Conservation (phyloP, 2,329 filamentous ascomycete genomes). For the Cucurbitaria berberidis region DNA sequence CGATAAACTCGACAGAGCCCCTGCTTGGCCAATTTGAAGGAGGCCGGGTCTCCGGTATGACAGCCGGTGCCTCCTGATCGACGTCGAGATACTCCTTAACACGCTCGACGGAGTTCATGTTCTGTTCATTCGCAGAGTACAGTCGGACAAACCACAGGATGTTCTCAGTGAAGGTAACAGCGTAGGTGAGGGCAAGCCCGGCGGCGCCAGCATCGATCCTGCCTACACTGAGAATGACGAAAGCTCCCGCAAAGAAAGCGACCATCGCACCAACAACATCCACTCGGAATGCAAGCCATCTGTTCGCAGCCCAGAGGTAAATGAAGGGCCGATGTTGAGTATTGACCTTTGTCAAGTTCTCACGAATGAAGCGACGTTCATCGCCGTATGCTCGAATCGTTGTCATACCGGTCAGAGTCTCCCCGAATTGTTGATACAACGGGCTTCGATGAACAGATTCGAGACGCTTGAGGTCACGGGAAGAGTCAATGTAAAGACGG, state of each 20-base stretch:
- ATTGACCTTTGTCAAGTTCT: constrained; percentile 89
- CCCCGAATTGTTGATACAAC: constrained; percentile 96
- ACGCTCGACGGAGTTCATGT: constrained; percentile 98
- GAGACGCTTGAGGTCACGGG: constrained; percentile 92
- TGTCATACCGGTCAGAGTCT: constrained; percentile 91
- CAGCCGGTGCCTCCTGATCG: constrained; percentile 83
- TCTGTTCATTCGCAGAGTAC: constrained; percentile 95
- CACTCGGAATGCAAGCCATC: constrained; percentile 93
- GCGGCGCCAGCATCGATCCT: constrained; percentile 88
- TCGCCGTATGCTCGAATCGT: constrained; percentile 97
- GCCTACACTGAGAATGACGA: constrained; percentile 84
- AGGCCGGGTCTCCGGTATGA: constrained; percentile 80
- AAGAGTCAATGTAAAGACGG: constrained; percentile 86
- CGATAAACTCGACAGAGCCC: constrained; percentile 84
- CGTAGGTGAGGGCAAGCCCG: constrained; percentile 92
- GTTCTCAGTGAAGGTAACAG: constrained; percentile 95
- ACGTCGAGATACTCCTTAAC: constrained; percentile 97
- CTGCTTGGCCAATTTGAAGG: constrained; percentile 81
- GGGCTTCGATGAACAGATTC: constrained; percentile 95
- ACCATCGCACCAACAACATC: constrained; percentile 91
- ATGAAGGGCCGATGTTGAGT: constrained; percentile 92
- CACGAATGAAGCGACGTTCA: constrained; percentile 88
- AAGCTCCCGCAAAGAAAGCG: constrained; percentile 89
- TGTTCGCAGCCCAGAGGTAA: constrained; percentile 93
- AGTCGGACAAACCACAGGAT: constrained; percentile 94